Conservation (phyloP, 2,329 filamentous ascomycete species). For the Hypoxylon sp. region DNA sequence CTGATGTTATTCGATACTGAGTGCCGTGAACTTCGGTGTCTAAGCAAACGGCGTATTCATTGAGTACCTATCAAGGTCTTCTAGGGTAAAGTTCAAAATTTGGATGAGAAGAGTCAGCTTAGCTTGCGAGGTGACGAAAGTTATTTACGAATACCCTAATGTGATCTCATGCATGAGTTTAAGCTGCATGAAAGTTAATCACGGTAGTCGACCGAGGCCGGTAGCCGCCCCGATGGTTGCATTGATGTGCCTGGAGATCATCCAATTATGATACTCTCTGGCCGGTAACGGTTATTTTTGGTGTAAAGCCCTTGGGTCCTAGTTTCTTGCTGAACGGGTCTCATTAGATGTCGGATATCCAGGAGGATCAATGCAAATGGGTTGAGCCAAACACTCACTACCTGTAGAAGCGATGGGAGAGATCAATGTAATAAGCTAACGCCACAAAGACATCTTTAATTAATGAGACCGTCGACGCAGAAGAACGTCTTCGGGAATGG, state of each 20-base stretch:
- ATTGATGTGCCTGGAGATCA: slow-evolving; percentile 24
- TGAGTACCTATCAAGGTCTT: not conserved
- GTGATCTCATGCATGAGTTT: slow-evolving; percentile 21
- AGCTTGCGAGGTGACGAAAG: not conserved
- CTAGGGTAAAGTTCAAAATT: not conserved
- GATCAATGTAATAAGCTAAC: slow-evolving; percentile 4
- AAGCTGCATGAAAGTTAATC: slow-evolving; percentile 23
- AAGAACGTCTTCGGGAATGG: slow-evolving; percentile 19
- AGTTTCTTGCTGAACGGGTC: not conserved
- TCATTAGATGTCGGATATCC: not conserved
- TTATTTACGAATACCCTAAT: slow-evolving; percentile 9
- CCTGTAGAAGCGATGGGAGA: slow-evolving; percentile 3
- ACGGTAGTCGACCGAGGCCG: slow-evolving; percentile 7
- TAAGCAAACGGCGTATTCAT: not conserved
- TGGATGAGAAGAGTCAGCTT: not conserved
- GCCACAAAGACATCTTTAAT: not conserved
- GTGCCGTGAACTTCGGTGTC: not conserved
- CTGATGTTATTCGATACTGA: not conserved
- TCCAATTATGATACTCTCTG: slow-evolving; percentile 9
- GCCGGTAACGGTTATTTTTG: not conserved
- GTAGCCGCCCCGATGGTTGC: slow-evolving; percentile 19
- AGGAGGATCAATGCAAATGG: not conserved
- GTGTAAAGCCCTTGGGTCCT: not conserved
- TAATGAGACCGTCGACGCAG: slow-evolving; percentile 16
- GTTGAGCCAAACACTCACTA: not conserved